Conservation (phyloP, 129 eudicot species). For the Lactuca sativa region DNA sequence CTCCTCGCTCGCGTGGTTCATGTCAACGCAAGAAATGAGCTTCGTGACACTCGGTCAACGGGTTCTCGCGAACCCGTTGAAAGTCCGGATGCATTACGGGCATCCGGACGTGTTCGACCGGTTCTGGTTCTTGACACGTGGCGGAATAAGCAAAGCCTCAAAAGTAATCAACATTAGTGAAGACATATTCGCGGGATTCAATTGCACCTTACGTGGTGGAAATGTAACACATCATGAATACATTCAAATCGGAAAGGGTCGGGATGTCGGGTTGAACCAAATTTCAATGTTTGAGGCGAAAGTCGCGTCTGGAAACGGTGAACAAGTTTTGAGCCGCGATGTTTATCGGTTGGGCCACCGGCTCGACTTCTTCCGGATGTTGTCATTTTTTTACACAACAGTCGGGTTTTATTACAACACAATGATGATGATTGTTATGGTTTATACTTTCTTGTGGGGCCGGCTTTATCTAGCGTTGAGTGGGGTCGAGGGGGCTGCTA, state of each 20-base stretch:
- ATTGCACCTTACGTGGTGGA: slow-evolving; percentile 82
- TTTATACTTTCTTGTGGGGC: slow-evolving; percentile 81
- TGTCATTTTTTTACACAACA: slow-evolving; percentile 78
- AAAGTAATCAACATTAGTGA: slow-evolving; percentile 82
- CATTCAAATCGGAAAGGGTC: slow-evolving; percentile 91
- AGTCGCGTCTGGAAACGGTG: slow-evolving; percentile 93
- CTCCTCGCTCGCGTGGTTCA: slow-evolving; percentile 92
- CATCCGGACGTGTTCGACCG: slow-evolving; percentile 95
- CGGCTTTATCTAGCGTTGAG: slow-evolving; percentile 87
- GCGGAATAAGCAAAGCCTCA: slow-evolving; percentile 92
- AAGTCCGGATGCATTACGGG: slow-evolving; percentile 95
- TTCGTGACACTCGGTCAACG: slow-evolving; percentile 94
- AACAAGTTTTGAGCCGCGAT: slow-evolving; percentile 85
- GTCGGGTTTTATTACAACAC: slow-evolving; percentile 81
- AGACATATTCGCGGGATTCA: slow-evolving; percentile 89
- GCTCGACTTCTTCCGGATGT: slow-evolving; percentile 90
- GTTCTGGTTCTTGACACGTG: slow-evolving; percentile 90
- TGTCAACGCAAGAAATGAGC: slow-evolving; percentile 96
- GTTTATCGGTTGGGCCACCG: slow-evolving; percentile 90
- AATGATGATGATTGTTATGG: slow-evolving; percentile 73
- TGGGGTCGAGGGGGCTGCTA: slow-evolving; percentile 65
- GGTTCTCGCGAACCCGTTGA: slow-evolving; percentile 87
- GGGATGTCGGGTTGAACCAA: slow-evolving; percentile 94
- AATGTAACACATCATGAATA: slow-evolving; percentile 93
- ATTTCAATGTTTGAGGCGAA: slow-evolving; percentile 96